Conservation (phyloP, 345 rosid species). For the Linum tenue region DNA sequence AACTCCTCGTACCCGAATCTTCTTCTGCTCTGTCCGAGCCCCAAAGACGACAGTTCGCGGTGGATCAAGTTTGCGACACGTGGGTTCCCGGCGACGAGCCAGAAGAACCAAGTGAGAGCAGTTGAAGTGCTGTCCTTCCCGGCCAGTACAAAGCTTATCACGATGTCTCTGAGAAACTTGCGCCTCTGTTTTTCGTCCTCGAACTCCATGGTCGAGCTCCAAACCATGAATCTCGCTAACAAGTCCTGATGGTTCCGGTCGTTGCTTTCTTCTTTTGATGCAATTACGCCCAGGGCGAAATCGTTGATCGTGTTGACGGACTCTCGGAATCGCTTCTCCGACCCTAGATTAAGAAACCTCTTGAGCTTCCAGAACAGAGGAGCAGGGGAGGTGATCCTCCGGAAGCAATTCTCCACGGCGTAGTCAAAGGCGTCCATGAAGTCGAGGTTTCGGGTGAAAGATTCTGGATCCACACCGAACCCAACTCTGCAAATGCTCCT, state of each 20-base stretch:
- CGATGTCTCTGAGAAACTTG: slow-evolving; percentile 16
- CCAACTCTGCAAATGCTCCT: slow-evolving; percentile 43
- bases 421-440: slow-evolving; percentile 51
- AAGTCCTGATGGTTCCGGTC: slow-evolving; percentile 27
- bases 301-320: no score
- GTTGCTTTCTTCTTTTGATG: slow-evolving; percentile 29
- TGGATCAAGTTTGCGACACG: no score
- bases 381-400: slow-evolving; percentile 46
- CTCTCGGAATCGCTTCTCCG: slow-evolving; percentile 29
- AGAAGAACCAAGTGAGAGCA: neutral
- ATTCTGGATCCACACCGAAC: slow-evolving; percentile 19
- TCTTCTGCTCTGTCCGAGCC: neutral
- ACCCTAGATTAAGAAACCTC: slow-evolving; percentile 51
- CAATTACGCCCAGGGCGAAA: no score
- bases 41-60: no score
- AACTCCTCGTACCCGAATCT: neutral
- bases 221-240: no score
- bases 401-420: slow-evolving; percentile 53
- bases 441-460: slow-evolving; percentile 39
- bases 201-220: no score
- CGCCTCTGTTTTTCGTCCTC: no score
- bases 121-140: slow-evolving; percentile 21
- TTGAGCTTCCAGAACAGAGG: slow-evolving; percentile 18
- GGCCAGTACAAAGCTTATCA: slow-evolving; percentile 18
- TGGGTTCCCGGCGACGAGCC: neutral